Evolutionary conservation across 2,329 filamentous ascomycete genomes (phyloP), one percentile per base, ranked within the genome.

Genomic region (Fusarium sp.): DNA sequence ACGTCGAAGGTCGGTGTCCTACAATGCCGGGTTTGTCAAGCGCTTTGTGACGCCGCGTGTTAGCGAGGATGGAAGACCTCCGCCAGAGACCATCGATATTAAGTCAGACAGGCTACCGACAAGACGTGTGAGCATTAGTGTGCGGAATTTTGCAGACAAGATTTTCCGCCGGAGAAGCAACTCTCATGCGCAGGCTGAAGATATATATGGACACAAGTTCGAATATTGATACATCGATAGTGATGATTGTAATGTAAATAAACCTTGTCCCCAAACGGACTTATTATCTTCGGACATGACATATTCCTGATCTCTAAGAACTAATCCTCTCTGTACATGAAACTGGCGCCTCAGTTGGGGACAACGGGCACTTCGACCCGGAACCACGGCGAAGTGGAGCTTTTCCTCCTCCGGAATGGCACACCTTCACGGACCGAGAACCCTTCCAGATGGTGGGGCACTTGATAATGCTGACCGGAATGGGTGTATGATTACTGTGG

Each of bases 121-220:
- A 50, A 75, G 79, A 66, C 76, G 79, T 24, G 69, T 79, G 54
- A 79, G 78, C 48, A 67, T 80, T 48, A 75, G 75, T 39, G 72
- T 80, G 59, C 73, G 78, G 48, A 72, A 75, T 45, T 72, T 80
- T 42, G 75, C 79, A 45, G 78, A 80, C 32, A 79, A 69, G 32
- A 73, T 80, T 39, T 80, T 80, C 67, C 78, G 78, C 41, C 76
- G 77, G 57, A 79, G 74, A 57, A 77, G 75, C 51, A 78, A 76
- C 65, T 79, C 77, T 14, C 75, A 77, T 54, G 75, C 70, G 53
- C 77, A 79, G 63, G 66, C 62, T 58, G 77, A 79, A 56, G 73
- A 79, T 55, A 48, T 68, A 59, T 75, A 75, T 30, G 55, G 54
- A 69, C 72, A 70, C 26, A 77, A 76, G 51, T 70, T 79, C 71